Conservation (phyloP, 108 stramenopile species). For the Aurantiochytrium sp. region DNA sequence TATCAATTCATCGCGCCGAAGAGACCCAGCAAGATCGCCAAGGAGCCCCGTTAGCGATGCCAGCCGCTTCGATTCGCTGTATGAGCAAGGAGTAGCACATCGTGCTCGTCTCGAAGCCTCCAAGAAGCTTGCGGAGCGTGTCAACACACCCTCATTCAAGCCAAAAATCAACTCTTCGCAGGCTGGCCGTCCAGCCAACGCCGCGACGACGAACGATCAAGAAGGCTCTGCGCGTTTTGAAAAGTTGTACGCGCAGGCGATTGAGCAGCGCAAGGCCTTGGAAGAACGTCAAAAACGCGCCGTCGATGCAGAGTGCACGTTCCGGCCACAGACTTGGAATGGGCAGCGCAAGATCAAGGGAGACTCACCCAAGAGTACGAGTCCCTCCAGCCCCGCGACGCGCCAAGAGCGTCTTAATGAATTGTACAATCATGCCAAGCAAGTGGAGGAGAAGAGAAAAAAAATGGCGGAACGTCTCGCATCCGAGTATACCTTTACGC, state of each 20-base stretch:
- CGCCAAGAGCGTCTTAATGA: not conserved
- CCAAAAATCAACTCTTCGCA: not conserved
- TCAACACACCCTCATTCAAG: not conserved
- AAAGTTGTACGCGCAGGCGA: not conserved
- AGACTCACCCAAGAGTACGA: not conserved
- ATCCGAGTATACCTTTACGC: not conserved
- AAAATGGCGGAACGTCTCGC: not conserved
- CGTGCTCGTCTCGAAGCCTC: not conserved
- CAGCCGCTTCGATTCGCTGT: not conserved
- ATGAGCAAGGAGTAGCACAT: not conserved
- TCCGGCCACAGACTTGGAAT: not conserved
- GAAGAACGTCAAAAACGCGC: not conserved
- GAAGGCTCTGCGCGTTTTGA: not conserved
- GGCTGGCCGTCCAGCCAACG: not conserved
- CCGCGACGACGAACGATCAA: not conserved
- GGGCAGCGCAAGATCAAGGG: not conserved
- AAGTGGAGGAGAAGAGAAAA: not conserved
- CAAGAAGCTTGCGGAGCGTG: not conserved
- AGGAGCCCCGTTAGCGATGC: not conserved
- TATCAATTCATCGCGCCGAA: not conserved
- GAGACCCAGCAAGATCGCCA: not conserved
- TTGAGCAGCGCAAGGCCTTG: not conserved
- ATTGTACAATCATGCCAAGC: constrained; percentile 3
- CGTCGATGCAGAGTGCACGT: not conserved
- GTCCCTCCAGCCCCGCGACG: not conserved